A percentile compares a stretch with the other conserved stretches of the same genome.
Conservation (phyloP, 106 monocot species). For the Alisma plantagoaquatica region DNA sequence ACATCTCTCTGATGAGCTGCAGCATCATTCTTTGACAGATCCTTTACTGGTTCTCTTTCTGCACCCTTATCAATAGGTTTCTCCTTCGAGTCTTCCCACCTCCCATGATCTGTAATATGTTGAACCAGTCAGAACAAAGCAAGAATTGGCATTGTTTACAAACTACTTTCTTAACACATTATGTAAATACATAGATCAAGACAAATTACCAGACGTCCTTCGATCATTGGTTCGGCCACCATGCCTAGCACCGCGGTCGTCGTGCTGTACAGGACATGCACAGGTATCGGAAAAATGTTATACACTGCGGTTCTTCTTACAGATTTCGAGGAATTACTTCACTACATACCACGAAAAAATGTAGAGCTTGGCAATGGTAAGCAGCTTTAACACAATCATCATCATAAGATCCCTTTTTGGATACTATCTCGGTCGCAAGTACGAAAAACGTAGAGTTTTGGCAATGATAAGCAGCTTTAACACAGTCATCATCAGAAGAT, state of each 20-base stretch:
- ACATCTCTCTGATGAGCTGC: no score
- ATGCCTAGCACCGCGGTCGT: constrained; percentile 56
- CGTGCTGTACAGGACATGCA: constrained; percentile 76
- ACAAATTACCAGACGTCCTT: constrained; percentile 34
- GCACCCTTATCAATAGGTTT: constrained; percentile 9
- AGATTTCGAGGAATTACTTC: constrained; percentile 23
- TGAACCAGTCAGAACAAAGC: background rate
- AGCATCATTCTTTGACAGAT: no score
- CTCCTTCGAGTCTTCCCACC: constrained; percentile 31
- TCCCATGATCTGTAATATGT: constrained; percentile 31
- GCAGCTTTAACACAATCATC: no score
- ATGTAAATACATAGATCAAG: no score
- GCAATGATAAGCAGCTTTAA: no score
- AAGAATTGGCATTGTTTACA: background rate
- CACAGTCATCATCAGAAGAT: no score
- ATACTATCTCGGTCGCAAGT: no score
- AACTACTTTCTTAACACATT: background rate
- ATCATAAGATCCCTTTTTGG: no score
- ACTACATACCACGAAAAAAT: no score
- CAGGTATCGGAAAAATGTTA: constrained; percentile 61
- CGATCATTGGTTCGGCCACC: constrained; percentile 36
- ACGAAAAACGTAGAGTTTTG: no score
- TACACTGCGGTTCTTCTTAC: no score
- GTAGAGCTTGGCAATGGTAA: no score
- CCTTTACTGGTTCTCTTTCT: constrained; percentile 11